These are phyloP conservation scores for Podospora conica DNA, from an alignment of 495 filamentous ascomycete genomes.

Conservation along the genomic window DNA sequence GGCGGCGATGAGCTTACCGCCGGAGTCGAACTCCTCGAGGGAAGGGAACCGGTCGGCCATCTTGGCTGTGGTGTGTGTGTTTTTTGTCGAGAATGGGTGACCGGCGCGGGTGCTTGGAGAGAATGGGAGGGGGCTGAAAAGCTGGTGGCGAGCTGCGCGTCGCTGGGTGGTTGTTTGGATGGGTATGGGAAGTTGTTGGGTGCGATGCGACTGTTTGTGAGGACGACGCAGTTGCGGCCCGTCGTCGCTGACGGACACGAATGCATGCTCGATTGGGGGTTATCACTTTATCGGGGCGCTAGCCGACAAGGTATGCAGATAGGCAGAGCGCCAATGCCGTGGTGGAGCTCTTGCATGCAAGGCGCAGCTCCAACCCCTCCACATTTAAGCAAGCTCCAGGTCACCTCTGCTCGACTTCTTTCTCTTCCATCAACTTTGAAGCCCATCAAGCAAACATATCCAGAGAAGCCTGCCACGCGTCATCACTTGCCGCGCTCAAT, in stretches of 20 bases:
- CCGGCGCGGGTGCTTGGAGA: background rate
- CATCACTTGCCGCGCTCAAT: conserved; percentile 12
- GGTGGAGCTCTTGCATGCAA: conserved; percentile 12
- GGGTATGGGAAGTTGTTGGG: background rate
- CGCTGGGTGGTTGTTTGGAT: background rate
- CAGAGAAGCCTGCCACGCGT: conserved; percentile 5
- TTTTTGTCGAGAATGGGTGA: background rate
- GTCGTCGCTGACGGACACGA: background rate
- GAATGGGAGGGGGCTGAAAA: background rate
- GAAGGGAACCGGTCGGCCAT: conserved; percentile 98
- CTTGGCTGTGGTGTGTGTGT: conserved; percentile 14
- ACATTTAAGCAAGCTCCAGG: conserved; percentile 8
- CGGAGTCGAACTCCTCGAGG: conserved; percentile 90
- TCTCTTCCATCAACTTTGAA: conserved; percentile 12
- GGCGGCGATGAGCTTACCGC: conserved; percentile 46
- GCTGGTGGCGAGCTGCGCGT: background rate
- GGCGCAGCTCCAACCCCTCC: conserved; percentile 15
- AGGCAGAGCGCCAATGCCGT: background rate
- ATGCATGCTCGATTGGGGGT: background rate
- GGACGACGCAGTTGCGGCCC: background rate
- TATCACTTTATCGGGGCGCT: conserved; percentile 4
- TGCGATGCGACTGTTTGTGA: conserved; percentile 10
- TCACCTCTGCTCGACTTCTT: conserved; percentile 6
- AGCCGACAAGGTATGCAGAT: background rate
- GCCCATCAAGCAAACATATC: conserved; percentile 15